Evolutionary conservation across 805 yeast genomes (phyloP).

Genomic region (Ascoidea asiatica): DNA sequence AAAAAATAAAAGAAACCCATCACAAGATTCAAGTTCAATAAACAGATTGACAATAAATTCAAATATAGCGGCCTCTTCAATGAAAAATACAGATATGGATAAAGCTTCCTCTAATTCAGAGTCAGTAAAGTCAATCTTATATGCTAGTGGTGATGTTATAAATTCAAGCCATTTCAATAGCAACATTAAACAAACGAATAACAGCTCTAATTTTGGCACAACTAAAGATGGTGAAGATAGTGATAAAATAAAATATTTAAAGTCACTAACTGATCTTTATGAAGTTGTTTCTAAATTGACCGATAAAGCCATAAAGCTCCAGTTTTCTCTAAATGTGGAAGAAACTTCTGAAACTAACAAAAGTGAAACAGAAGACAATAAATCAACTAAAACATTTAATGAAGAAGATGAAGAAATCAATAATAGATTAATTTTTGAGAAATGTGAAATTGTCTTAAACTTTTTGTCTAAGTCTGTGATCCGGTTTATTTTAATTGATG

Average conservation of each 20-base stretch:
- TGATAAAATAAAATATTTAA: constrained; percentile 4
- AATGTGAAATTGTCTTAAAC: neutral
- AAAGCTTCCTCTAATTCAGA: neutral
- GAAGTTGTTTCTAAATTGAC: constrained; percentile 6
- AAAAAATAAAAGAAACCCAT: too few species aligned
- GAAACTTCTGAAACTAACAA: neutral
- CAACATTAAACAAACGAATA: too few species aligned
- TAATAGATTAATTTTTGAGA: neutral
- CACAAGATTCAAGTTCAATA: neutral
- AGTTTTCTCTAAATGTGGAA: neutral
- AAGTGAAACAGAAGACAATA: neutral
- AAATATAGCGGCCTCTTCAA: neutral
- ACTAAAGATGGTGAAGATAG: neutral
- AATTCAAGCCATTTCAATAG: too few species aligned
- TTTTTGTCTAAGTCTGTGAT: constrained; percentile 6
- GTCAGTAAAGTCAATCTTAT: too few species aligned
- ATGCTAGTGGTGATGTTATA: neutral
- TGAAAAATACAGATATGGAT: neutral
- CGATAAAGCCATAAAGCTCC: constrained; percentile 5
- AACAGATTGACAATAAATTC: neutral
- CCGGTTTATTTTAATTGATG: constrained; percentile 6
- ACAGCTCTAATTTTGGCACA: too few species aligned
- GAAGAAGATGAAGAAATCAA: neutral
- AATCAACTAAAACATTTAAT: neutral
- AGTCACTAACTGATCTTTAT: constrained; percentile 3